Base-by-base conservation (phyloP, 495 filamentous ascomycete genomes). In the Penicillium nucicola region DNA sequence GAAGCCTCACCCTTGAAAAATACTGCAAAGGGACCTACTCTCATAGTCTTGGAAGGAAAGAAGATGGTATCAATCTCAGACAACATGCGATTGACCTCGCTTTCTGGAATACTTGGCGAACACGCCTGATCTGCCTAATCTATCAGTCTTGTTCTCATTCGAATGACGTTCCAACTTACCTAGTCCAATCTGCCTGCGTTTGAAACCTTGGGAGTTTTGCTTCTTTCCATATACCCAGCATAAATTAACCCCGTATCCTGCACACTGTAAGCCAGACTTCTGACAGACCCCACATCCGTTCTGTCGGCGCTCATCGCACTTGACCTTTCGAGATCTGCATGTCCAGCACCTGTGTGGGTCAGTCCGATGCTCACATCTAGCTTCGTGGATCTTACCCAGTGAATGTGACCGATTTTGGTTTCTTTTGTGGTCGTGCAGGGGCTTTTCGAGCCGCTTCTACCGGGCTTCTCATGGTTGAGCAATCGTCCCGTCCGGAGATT, bases 231-330 rank as follows among this genome's bases (percentile, higher is more conserved):
- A 34, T 2, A 46, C 28, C 50, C 50, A 53, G 36, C 25, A 41
- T 8, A 53, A 6, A 18, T 40, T 40, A 4, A 46, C 42, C 6
- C 40, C 42, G 17, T 53, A 53, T 6, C 50, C 50, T 13, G 34
- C 50, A 18, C 50, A 53, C 33, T 41, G 13, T 8, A 53, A 12
- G 4, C 35, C 25, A 3, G 36, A 18, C 33, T 33, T 44, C 43
- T 47, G 34, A 12, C 50, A 53, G n/a, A 42, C 25, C 7, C 28
- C 36, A 46, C 50, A 53, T 10, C 50, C 43, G 23, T 42, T 53
- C 11, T 46, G 1, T 28, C 40, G 35, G 5, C 50, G 34, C 42
- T 53, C 50, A 14, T 53, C 50, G n/a, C 50, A 53, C 41, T 53
- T 53, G 34, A 40, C 36, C 37, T 53, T 53, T 3, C 50, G 50